Base-by-base conservation (phyloP, 108 stramenopile species). In the Bacterosira constricta region DNA sequence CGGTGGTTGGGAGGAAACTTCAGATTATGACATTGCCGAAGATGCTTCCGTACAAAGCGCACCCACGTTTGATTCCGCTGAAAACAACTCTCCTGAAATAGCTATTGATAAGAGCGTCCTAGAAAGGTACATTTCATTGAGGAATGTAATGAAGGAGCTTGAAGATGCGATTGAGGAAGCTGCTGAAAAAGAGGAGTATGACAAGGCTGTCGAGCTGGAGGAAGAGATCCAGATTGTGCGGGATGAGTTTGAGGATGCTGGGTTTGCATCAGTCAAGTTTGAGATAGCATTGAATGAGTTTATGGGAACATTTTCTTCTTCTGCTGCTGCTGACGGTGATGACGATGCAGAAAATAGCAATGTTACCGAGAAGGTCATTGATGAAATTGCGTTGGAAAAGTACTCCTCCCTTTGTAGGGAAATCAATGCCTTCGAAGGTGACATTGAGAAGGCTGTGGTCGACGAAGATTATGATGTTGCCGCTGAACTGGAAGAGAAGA, bases 1-100 rank as follows among this genome's bases (percentile, higher is more conserved):
- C 59, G 89, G 87, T 27, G 87, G 84, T 32, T 90, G 87, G 86
- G 76, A 75, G 7, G 72, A 42, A 38, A 37, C 18, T 13, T 20
- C 42, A 53, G 41, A 41, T 35, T 47, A 51, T 56, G 70, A 32
- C 20, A 21, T 26, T 39, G 66, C 15, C 4, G 57, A 75, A 47
- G 66, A 77, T 38, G 36, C 31, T 9, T 38, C 72, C 26, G 44
- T 59, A 7, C 58, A 58, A 23, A 51, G 39, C 29, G 58, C 29
- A 13, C 42, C 54, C 52, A 57, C 35, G 11, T 38, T 38, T 63
- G 60, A 54, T 26, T 63, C 51, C 32, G 21, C 27, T 1, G 69
- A 51, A 21, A 74, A 67, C 38, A 57, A 23, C 44, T 4, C 21
- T 10, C 23, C 26, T 27, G 73, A 59, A 35, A 6, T 25, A 18